These are phyloP conservation scores for Lithohypha guttulata DNA, from an alignment of 2,329 filamentous ascomycete genomes.

Conservation along the genomic window DNA sequence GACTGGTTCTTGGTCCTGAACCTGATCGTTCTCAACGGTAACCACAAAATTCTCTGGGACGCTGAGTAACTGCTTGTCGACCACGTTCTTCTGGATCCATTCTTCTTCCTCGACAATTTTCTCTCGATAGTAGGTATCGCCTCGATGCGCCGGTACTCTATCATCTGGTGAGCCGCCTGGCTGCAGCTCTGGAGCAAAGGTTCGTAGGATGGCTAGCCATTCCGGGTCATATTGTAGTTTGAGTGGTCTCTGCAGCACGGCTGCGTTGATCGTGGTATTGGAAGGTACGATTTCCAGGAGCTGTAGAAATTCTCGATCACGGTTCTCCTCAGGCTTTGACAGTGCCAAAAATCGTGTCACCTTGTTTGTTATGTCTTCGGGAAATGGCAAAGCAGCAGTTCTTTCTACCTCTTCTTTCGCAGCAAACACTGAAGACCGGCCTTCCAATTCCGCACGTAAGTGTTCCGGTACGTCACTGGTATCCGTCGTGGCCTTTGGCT, in stretches of 20 bases:
- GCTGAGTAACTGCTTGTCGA: conserved; percentile 48
- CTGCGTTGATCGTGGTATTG: conserved; percentile 16
- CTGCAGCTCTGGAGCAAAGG: conserved; percentile 56
- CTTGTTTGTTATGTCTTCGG: conserved; percentile 63
- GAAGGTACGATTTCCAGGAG: conserved; percentile 53
- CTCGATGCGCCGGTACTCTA: conserved; percentile 48
- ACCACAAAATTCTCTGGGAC: conserved; percentile 68
- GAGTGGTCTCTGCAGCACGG: conserved; percentile 37
- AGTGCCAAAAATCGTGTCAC: conserved; percentile 76
- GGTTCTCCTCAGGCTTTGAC: conserved; percentile 75
- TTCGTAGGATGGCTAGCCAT: conserved; percentile 87
- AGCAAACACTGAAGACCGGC: conserved; percentile 49
- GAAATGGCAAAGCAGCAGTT: conserved; percentile 52
- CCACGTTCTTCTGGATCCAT: conserved; percentile 76
- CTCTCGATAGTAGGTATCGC: conserved; percentile 56
- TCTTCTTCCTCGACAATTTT: conserved; percentile 57
- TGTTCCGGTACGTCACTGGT: conserved; percentile 46
- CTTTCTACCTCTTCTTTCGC: conserved; percentile 27
- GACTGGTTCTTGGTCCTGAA: conserved; percentile 42
- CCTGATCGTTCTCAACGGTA: conserved; percentile 33
- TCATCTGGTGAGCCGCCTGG: conserved; percentile 54
- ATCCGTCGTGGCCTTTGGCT: conserved; percentile 1
- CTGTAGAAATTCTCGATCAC: conserved; percentile 61
- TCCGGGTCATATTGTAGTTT: conserved; percentile 75
- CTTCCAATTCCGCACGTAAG: conserved; percentile 63